Percentiles rank a stretch among this genome's conserved stretches.
Evolutionary conservation across 345 rosid genomes (phyloP).

Genomic region (Gossypium ekmanianum): DNA sequence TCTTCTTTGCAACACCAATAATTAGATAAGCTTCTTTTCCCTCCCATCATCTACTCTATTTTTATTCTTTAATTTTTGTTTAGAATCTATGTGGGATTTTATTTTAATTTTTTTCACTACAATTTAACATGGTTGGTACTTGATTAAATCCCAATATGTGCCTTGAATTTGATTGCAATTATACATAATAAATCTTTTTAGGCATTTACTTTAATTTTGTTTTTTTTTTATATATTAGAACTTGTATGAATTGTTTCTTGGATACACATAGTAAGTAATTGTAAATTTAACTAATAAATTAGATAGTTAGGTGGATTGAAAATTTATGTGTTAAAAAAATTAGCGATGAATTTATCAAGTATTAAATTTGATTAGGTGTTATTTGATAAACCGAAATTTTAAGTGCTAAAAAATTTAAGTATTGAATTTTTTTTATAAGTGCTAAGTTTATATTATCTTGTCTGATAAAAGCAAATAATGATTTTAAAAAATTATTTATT

Average conservation of each 20-base stretch:
- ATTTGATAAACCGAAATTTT: too few relatives aligned
- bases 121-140: neutral
- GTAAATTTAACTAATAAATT: neutral
- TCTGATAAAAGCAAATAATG: too few relatives aligned
- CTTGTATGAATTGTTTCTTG: neutral
- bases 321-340: too few relatives aligned
- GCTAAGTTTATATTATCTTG: too few relatives aligned
- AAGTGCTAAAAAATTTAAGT: too few relatives aligned
- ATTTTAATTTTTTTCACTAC: neutral
- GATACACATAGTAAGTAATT: neutral
- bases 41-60: neutral
- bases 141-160: neutral
- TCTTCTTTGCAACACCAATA: neutral
- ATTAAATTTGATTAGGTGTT: neutral
- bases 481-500: too few relatives aligned
- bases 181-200: neutral
- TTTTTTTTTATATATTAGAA: neutral
- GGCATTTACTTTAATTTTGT: neutral
- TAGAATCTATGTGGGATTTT: neutral
- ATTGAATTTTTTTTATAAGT: too few relatives aligned
- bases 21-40: neutral
- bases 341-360: neutral
- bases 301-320: neutral
- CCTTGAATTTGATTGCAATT: neutral
- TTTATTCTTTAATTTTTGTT: neutral